phyloP scores from a whole-genome alignment of 1,284 basidiomycete genomes.

The Tylopilus orsonianus region DNA sequence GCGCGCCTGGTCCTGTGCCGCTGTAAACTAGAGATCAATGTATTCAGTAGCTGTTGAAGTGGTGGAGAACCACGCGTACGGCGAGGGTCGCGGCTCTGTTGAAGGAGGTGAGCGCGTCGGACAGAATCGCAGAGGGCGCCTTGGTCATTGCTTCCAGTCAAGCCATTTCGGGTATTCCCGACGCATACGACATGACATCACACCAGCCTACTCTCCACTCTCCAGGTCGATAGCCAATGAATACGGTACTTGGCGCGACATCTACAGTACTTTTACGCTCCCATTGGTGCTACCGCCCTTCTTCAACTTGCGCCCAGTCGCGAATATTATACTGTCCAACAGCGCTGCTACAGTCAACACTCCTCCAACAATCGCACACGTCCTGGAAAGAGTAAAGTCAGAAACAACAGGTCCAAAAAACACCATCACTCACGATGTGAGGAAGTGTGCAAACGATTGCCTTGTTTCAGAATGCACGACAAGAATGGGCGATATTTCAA shows the following conservation, averaged over 20 bases:
- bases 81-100: constrained; percentile 36
- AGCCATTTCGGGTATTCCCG: constrained; percentile 30
- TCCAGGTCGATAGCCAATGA: constrained; percentile 18
- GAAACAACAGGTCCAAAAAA: neutral
- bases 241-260: constrained; percentile 13
- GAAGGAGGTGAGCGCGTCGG: constrained; percentile 35
- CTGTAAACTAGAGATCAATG: constrained; percentile 39
- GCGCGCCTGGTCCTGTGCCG: constrained; percentile 45
- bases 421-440: constrained; percentile 76
- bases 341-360: constrained; percentile 93
- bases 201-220: no score
- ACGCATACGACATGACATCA: constrained; percentile 8
- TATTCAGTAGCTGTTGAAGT: constrained; percentile 3
- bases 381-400: constrained; percentile 47
- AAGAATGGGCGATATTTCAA: constrained; percentile 96
- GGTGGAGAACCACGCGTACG: constrained; percentile 21
- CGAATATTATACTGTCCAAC: constrained; percentile 87
- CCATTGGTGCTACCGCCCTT: constrained; percentile 45
- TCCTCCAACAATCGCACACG: constrained; percentile 96
- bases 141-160: constrained; percentile 31
- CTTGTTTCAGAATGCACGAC: constrained; percentile 89
- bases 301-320: constrained; percentile 66
- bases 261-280: constrained; percentile 51
- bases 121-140: constrained; percentile 29
- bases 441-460: constrained; percentile 95